Base-by-base conservation (phyloP, 2,329 filamentous ascomycete genomes). In the Calonectria hongkongensis region DNA sequence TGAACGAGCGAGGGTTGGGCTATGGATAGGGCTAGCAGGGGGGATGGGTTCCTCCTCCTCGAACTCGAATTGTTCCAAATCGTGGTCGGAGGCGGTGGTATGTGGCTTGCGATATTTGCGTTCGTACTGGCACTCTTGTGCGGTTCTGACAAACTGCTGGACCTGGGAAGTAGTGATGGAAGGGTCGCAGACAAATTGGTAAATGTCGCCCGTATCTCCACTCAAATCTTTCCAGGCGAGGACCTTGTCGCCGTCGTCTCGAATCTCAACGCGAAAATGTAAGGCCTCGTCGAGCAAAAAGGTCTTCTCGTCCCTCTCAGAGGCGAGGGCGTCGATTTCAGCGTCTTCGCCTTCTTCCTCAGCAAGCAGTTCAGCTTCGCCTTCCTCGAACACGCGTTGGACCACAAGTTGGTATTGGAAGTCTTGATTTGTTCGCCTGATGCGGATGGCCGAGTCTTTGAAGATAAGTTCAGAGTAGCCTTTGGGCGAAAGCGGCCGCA, bases 381-480 rank as follows among this genome's bases (percentile, higher is more conserved):
- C 97, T 85, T 99, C 97, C 82, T 99, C 97, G 88, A 98, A 99
- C 72, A 96, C 96, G 73, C 97, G 92, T 84, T 99, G 97, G 50
- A 98, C 91, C 48, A 98, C 96, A 15, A 99, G 94, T 84, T 99
- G 97, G 83, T 98, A 99, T 81, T 99, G 96, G 81, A 94, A 98
- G 67, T 98, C 95, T 83, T 98, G 96, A 25, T 94, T 96, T 18
- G 97, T 98, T 75, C 95, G 92, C 76, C 97, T 94, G 81, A 99
- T 97, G 75, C 94, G 95, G 66, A 96, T 95, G 58, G 95, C 94
- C 47, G 95, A 94, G 92, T 99, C 97, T 85, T 97, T 98, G 89
- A 98, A 99, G 85, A 99, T 98, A 82, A 98, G 95, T 85, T 99
- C 97, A 1, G 96, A 98, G 84, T 98, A 98, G 77, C 97, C 97